phyloP scores from a whole-genome alignment of 352 stramenopile species.

The Pythium grandisporangium region DNA sequence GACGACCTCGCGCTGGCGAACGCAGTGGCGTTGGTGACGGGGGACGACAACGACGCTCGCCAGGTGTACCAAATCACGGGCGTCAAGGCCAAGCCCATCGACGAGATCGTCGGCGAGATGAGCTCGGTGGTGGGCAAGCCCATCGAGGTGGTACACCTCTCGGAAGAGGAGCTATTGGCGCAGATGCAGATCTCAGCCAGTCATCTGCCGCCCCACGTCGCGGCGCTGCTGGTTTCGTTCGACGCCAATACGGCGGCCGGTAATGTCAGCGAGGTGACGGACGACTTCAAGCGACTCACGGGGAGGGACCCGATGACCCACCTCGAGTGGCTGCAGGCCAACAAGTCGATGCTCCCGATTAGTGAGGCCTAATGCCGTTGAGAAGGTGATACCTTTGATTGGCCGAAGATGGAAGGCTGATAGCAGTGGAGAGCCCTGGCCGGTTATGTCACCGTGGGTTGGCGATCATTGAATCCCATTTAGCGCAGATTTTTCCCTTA shows the following conservation, averaged over 20 bases:
- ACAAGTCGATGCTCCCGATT: conserved; percentile 11
- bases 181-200: neutral
- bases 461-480: too few species aligned
- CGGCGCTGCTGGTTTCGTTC: conserved; percentile 6
- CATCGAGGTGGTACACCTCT: conserved; percentile 6
- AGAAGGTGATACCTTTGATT: too few species aligned
- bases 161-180: neutral
- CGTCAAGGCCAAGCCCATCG: neutral
- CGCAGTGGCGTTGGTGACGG: conserved; percentile 4
- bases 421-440: too few species aligned
- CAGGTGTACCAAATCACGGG: conserved; percentile 6
- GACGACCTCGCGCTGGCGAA: conserved; percentile 5
- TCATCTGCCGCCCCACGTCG: neutral
- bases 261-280: neutral
- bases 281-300: conserved; percentile 14
- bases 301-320: conserved; percentile 7
- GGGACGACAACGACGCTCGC: conserved; percentile 5
- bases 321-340: conserved; percentile 7
- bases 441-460: too few species aligned
- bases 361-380: neutral
- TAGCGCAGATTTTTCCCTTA: too few species aligned
- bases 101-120: conserved; percentile 3
- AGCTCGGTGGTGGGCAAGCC: conserved; percentile 6
- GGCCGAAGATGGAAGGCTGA: too few species aligned
- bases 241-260: conserved; percentile 7